Percentiles rank a stretch among this genome's conserved stretches.
Conservation (phyloP, 306 rosid species). For the Trifolium repens region DNA sequence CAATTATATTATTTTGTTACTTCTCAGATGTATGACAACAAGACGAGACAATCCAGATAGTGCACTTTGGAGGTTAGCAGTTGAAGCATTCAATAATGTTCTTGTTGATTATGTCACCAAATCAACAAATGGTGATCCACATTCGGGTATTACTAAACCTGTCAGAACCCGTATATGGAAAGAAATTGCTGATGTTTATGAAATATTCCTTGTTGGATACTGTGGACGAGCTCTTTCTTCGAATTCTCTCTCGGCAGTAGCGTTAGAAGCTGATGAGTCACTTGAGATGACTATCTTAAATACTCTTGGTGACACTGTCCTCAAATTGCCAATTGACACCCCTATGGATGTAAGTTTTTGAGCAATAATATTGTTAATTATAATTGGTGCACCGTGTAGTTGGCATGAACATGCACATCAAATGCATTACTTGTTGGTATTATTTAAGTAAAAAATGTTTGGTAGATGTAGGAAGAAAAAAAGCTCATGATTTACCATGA, state of each 20-base stretch:
- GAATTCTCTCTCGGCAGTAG: slow-evolving; percentile 69
- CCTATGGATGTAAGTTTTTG: slow-evolving; percentile 74
- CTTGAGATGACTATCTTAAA: slow-evolving; percentile 80
- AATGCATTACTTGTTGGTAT: slow-evolving; percentile 17
- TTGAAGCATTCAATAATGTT: slow-evolving; percentile 74
- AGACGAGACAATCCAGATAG: slow-evolving; percentile 91
- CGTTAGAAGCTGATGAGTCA: slow-evolving; percentile 76
- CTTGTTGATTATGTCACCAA: slow-evolving; percentile 66
- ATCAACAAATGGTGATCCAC: slow-evolving; percentile 52
- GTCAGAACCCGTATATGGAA: slow-evolving; percentile 87
- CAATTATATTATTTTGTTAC: slow-evolving; percentile 35
- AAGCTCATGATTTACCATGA: not conserved
- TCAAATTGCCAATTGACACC: slow-evolving; percentile 75
- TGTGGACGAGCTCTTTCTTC: slow-evolving; percentile 95
- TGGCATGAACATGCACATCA: slow-evolving; percentile 10
- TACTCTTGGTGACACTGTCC: slow-evolving; percentile 82
- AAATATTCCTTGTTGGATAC: slow-evolving; percentile 90
- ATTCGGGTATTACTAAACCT: slow-evolving; percentile 62
- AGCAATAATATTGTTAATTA: slow-evolving; percentile 24
- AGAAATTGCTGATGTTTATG: slow-evolving; percentile 94
- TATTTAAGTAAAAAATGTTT: slow-evolving; percentile 30
- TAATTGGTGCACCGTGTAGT: slow-evolving; percentile 22
- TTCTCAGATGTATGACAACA: slow-evolving; percentile 89
- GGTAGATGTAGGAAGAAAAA: slow-evolving; percentile 22
- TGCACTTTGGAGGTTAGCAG: slow-evolving; percentile 90